phyloP scores from a whole-genome alignment of 768 basidiomycete genomes.

The Cystofilobasidium capitatum region DNA sequence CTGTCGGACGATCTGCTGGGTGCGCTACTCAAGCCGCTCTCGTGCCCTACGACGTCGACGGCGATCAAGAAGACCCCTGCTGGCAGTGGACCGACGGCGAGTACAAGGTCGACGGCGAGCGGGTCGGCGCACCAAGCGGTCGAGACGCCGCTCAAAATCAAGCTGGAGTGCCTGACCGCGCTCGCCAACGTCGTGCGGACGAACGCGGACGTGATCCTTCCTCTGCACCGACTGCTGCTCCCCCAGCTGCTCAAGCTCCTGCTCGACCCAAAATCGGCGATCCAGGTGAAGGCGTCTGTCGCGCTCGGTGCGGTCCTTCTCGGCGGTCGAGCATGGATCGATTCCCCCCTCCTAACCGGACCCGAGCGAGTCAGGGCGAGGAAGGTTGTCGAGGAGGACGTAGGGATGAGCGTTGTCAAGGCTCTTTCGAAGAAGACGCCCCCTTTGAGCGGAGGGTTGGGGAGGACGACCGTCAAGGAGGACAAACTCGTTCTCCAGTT shows the following conservation, averaged over 20 bases:
- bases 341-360: neutral
- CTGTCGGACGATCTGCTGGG: slow-evolving; percentile 14
- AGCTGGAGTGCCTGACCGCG: neutral
- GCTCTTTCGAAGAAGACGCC: slow-evolving; percentile 11
- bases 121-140: neutral
- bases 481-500: slow-evolving; percentile 3
- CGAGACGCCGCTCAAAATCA: slow-evolving; percentile 1
- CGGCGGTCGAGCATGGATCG: slow-evolving; percentile 14
- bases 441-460: neutral
- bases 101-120: neutral
- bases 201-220: slow-evolving; percentile 12
- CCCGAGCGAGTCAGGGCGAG: neutral
- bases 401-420: slow-evolving; percentile 14
- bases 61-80: neutral
- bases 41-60: neutral
- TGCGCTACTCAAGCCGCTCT: slow-evolving; percentile 20
- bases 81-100: too few relatives aligned
- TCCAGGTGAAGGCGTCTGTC: slow-evolving; percentile 1
- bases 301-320: slow-evolving; percentile 14
- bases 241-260: slow-evolving; percentile 14
- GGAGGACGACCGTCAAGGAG: neutral
- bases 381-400: slow-evolving; percentile 26
- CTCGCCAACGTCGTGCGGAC: neutral
- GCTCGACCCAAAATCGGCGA: slow-evolving; percentile 8
- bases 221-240: slow-evolving; percentile 9